Percentiles rank a stretch among this genome's conserved stretches.
Conservation (phyloP, 2,329 filamentous ascomycete species). For the Botryosphaeria dothidea region DNA sequence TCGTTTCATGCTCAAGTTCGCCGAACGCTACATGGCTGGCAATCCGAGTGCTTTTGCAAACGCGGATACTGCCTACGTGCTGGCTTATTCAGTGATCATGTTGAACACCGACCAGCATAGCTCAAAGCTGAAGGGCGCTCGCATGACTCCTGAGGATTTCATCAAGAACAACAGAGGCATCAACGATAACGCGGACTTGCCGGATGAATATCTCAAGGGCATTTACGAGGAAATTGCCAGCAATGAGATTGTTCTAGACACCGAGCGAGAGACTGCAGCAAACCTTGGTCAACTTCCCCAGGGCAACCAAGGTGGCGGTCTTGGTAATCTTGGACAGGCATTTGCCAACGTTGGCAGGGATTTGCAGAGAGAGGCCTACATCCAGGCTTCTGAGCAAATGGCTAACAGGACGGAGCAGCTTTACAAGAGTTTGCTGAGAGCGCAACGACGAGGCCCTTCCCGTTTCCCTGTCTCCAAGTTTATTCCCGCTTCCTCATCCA, state of each 20-base stretch:
- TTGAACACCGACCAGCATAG: constrained; percentile 96
- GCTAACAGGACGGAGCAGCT: constrained; percentile 76
- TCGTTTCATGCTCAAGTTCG: constrained; percentile 99
- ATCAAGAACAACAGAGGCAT: constrained; percentile 99
- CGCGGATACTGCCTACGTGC: constrained; percentile 93
- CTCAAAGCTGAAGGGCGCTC: constrained; percentile 72
- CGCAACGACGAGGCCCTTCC: constrained; percentile 77
- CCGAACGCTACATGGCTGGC: constrained; percentile 88
- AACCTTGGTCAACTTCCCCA: constrained; percentile 68
- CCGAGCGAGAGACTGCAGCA: constrained; percentile 85
- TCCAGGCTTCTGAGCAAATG: constrained; percentile 96
- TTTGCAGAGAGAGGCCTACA: constrained; percentile 86
- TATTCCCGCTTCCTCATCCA: constrained; percentile 89
- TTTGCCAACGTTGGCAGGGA: constrained; percentile 91
- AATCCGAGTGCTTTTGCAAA: constrained; percentile 98
- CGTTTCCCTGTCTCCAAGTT: constrained; percentile 70
- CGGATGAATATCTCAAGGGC: constrained; percentile 82
- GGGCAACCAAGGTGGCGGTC: constrained; percentile 61
- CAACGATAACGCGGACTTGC: constrained; percentile 92
- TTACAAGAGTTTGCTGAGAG: constrained; percentile 89
- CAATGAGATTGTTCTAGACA: constrained; percentile 93
- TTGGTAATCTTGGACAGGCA: constrained; percentile 82
- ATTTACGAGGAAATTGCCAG: constrained; percentile 91
- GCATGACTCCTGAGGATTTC: constrained; percentile 96
- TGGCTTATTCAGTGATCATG: constrained; percentile 95